Evolutionary conservation across 2,329 filamentous ascomycete genomes (phyloP).

Genomic region (Pseudogymnoascus sp.): DNA sequence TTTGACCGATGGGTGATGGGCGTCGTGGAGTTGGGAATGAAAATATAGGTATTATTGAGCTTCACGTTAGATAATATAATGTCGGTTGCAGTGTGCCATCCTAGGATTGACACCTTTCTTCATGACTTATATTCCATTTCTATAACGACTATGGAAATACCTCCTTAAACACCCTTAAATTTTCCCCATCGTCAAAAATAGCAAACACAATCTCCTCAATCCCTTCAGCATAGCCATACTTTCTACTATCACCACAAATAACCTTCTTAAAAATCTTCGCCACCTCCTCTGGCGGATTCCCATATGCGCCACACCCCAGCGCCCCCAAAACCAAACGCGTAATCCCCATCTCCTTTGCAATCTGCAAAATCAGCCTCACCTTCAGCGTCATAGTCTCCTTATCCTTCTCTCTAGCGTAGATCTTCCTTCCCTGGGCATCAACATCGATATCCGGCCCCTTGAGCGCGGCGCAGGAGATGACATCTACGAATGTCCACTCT

Average conservation of each 20-base stretch:
- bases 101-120: not conserved
- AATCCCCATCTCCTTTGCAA: slow-evolving; percentile 38
- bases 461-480: slow-evolving; percentile 22
- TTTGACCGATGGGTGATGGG: not conserved
- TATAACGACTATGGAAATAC: slow-evolving; percentile 24
- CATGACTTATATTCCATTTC: not conserved
- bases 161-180: slow-evolving; percentile 41
- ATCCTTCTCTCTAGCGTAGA: slow-evolving; percentile 24
- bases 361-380: slow-evolving; percentile 31
- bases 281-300: slow-evolving; percentile 54
- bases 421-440: not conserved
- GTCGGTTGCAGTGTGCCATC: not conserved
- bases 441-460: slow-evolving; percentile 15
- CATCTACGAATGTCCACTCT: slow-evolving; percentile 19
- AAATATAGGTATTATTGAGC: not conserved
- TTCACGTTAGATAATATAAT: not conserved
- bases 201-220: slow-evolving; percentile 54
- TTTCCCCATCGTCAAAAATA: slow-evolving; percentile 46
- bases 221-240: slow-evolving; percentile 58
- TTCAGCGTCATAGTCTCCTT: slow-evolving; percentile 23
- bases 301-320: slow-evolving; percentile 60
- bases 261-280: slow-evolving; percentile 52
- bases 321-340: slow-evolving; percentile 59
- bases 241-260: slow-evolving; percentile 49
- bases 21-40: not conserved